Percentiles rank a stretch among this genome's conserved stretches.
Evolutionary conservation across 805 yeast genomes (phyloP).

Genomic region (Metahyphopichia silvanorum): DNA sequence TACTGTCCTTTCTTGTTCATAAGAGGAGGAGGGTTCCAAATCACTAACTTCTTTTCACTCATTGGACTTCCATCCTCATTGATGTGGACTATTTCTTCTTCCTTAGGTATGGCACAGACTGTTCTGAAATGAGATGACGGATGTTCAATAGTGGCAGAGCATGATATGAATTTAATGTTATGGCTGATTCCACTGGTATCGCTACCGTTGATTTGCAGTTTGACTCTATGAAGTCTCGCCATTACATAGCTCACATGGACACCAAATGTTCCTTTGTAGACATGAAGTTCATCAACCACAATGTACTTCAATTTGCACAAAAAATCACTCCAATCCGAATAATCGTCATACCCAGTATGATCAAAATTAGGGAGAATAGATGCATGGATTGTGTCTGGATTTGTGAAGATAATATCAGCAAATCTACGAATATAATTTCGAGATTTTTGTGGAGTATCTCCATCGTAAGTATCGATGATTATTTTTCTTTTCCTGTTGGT

Average conservation of each 20-base stretch:
- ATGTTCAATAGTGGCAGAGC: slow-evolving; percentile 87
- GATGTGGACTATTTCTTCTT: slow-evolving; percentile 51
- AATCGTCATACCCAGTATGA: slow-evolving; percentile 12
- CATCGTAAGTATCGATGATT: slow-evolving; percentile 82
- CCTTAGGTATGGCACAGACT: slow-evolving; percentile 60
- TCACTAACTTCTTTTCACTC: slow-evolving; percentile 69
- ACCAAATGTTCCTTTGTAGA: slow-evolving; percentile 88
- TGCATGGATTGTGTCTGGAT: slow-evolving; percentile 91
- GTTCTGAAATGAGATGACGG: slow-evolving; percentile 72
- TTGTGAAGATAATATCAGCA: slow-evolving; percentile 84
- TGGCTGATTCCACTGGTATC: slow-evolving; percentile 39
- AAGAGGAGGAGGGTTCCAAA: slow-evolving; percentile 80
- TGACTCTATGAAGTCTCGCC: slow-evolving; percentile 71
- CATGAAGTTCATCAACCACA: slow-evolving; percentile 83
- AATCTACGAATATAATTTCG: slow-evolving; percentile 53
- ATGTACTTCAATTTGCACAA: slow-evolving; percentile 63
- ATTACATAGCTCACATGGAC: slow-evolving; percentile 85
- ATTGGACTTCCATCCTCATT: slow-evolving; percentile 85
- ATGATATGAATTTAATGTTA: slow-evolving; percentile 66
- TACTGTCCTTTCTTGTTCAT: slow-evolving; percentile 54
- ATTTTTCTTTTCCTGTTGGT: slow-evolving; percentile 34
- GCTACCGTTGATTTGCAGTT: slow-evolving; percentile 25
- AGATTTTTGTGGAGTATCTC: slow-evolving; percentile 71
- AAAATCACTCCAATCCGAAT: slow-evolving; percentile 62
- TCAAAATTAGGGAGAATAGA: slow-evolving; percentile 77